Evolutionary conservation across 2,329 filamentous ascomycete genomes (phyloP), one percentile per base, ranked within the genome.

Genomic region (Trichoderma endophyticum): DNA sequence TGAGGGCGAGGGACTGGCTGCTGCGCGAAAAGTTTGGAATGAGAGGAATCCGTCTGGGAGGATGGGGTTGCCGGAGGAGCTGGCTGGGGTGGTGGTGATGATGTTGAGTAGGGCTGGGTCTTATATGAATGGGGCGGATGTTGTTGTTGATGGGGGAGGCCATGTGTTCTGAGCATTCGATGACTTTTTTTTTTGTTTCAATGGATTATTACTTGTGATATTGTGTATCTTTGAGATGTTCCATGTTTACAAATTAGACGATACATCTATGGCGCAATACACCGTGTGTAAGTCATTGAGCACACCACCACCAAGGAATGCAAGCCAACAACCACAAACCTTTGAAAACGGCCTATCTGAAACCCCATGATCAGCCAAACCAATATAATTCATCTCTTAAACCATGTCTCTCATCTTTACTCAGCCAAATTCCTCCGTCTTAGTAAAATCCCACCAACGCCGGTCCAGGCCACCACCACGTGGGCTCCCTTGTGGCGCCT

Each of bases 61-160:
- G 34, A 92, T 93, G 89, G 90, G 90, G 0, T 76, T 83, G 73
- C 88, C 88, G 1, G 85, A 88, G 76, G 91, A 93, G 79, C 76
- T 93, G 63, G 88, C 88, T 0, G 90, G 90, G 0, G 85, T 86
- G 1, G 82, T 92, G 8, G 84, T 93, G 5, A 80, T 92, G 76
- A 80, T 92, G 57, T 85, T 85, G 34, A 90, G 89, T 74, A 83
- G 80, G 56, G 89, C 89, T 1, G 89, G 90, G 21, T 87, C 84
- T 36, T 93, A 92, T 80, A 87, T 93, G n/a, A 93, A 87, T 75
- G 91, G 90, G 3, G 83, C 88, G 6, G 90, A 92, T 81, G 84
- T 92, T 72, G 81, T 91, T 39, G 85, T 92, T 61, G 90, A 92
- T 78, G 90, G 90, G 18, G 87, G 86, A 7, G 74, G 75, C 3